Evolutionary conservation across 768 basidiomycete species (phyloP).

Genomic region (Suillus fuscotomentosus): DNA sequence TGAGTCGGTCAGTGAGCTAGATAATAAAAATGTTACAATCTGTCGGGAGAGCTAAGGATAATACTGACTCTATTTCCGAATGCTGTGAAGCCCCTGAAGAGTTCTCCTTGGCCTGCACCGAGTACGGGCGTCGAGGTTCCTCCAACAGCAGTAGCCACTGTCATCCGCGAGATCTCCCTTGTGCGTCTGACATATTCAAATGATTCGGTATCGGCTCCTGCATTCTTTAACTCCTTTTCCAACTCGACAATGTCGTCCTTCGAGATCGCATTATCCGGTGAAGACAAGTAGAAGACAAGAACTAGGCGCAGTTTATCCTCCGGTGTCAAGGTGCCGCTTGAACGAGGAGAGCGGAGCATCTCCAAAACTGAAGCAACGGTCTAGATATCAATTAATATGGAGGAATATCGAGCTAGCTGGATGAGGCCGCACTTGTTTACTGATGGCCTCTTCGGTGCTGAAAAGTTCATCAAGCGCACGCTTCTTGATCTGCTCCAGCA

Average conservation of each 20-base stretch:
- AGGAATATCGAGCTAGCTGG: not conserved
- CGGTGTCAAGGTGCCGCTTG: slow-evolving; percentile 63
- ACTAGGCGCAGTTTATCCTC: slow-evolving; percentile 91
- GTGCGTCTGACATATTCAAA: slow-evolving; percentile 93
- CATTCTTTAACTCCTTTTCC: slow-evolving; percentile 80
- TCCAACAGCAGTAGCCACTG: slow-evolving; percentile 58
- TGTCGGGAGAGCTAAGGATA: not conserved
- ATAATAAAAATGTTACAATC: slow-evolving; percentile 7
- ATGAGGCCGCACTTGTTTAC: slow-evolving; percentile 63
- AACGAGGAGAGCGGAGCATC: slow-evolving; percentile 72
- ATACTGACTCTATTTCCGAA: slow-evolving; percentile 78
- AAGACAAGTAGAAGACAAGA: slow-evolving; percentile 93
- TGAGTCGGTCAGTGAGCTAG: slow-evolving; percentile 88
- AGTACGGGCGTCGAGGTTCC: slow-evolving; percentile 66
- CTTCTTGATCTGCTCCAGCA: slow-evolving; percentile 93
- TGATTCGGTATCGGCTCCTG: slow-evolving; percentile 77
- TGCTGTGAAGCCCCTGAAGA: slow-evolving; percentile 92
- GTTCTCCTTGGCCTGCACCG: slow-evolving; percentile 75
- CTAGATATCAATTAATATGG: slow-evolving; percentile 33
- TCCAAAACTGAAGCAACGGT: slow-evolving; percentile 81
- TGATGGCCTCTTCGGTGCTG: slow-evolving; percentile 89
- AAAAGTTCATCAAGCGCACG: slow-evolving; percentile 96
- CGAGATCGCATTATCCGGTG: slow-evolving; percentile 72
- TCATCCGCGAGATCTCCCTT: slow-evolving; percentile 92
- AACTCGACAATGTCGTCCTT: slow-evolving; percentile 90